Conservation (phyloP, 371 early-diverging fungal species). For the Polyrhizophydium stewartii region DNA sequence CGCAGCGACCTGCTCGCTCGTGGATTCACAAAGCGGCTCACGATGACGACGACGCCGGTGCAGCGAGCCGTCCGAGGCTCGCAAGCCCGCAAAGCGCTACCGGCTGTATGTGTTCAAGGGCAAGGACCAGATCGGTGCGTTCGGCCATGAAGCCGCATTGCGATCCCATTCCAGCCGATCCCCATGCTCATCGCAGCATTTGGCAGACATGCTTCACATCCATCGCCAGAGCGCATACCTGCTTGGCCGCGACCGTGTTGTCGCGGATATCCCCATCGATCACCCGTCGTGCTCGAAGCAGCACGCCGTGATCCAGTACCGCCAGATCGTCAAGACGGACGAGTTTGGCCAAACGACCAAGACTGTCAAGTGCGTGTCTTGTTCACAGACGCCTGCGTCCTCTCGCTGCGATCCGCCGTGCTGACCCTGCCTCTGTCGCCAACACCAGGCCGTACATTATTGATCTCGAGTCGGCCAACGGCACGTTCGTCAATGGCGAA, state of each 20-base stretch:
- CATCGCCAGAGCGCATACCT: conserved; percentile 84
- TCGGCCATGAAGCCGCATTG: not conserved
- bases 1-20: not conserved
- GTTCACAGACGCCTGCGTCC: no score
- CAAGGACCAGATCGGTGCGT: conserved; percentile 70
- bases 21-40: not conserved
- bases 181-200: not conserved
- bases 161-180: not conserved
- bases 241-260: conserved; percentile 83
- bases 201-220: conserved; percentile 73
- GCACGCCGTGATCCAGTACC: conserved; percentile 88
- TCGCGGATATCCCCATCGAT: conserved; percentile 86
- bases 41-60: not conserved
- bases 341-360: conserved; percentile 12
- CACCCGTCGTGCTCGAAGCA: conserved; percentile 82
- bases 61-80: conserved; percentile 83
- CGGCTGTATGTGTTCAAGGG: conserved; percentile 91
- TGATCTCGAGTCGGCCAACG: conserved; percentile 88
- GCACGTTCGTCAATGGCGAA: conserved; percentile 80
- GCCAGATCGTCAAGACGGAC: conserved; percentile 45
- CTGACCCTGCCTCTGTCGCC: not conserved
- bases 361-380: not conserved
- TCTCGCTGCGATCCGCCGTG: not conserved
- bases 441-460: conserved; percentile 82
- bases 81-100: conserved; percentile 69